phyloP scores from a whole-genome alignment of 2,329 filamentous ascomycete species.

The Calonectria multiphialidica region DNA sequence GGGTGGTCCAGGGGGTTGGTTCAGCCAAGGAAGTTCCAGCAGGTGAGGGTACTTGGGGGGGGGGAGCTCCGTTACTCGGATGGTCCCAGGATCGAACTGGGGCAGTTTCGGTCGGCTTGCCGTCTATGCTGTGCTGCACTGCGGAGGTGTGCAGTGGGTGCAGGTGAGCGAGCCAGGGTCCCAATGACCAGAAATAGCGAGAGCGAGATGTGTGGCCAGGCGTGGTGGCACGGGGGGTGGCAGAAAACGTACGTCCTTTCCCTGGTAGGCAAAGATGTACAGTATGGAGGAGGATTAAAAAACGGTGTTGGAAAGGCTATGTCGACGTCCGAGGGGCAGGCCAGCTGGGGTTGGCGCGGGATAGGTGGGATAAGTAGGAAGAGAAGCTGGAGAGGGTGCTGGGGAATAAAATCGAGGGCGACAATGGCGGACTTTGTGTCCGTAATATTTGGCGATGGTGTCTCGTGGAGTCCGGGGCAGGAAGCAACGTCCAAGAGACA shows the following conservation, averaged over 20 bases:
- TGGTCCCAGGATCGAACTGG: constrained; percentile 16
- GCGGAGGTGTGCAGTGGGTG: constrained; percentile 14
- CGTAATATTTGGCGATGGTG: constrained; percentile 15
- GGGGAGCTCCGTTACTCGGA: constrained; percentile 19
- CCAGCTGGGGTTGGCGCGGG: background rate
- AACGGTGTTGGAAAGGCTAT: background rate
- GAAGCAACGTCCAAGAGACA: constrained; percentile 3
- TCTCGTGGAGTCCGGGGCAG: constrained; percentile 3
- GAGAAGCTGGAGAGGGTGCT: background rate
- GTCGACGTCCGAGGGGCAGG: background rate
- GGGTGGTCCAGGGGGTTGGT: constrained; percentile 16
- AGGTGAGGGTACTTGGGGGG: constrained; percentile 16
- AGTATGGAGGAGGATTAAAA: background rate
- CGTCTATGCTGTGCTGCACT: constrained; percentile 16
- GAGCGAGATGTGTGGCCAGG: background rate
- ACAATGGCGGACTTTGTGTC: background rate
- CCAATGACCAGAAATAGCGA: background rate
- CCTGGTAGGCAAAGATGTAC: background rate
- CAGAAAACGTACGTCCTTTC: constrained; percentile 9
- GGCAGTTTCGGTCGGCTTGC: constrained; percentile 21
- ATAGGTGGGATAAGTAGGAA: background rate
- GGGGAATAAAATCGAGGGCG: background rate
- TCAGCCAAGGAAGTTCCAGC: background rate
- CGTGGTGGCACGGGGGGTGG: background rate
- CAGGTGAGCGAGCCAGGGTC: background rate